Percentiles rank a stretch among this genome's conserved stretches.
Evolutionary conservation across 345 rosid genomes (phyloP).

Genomic region (Noccaea bulbosa): DNA sequence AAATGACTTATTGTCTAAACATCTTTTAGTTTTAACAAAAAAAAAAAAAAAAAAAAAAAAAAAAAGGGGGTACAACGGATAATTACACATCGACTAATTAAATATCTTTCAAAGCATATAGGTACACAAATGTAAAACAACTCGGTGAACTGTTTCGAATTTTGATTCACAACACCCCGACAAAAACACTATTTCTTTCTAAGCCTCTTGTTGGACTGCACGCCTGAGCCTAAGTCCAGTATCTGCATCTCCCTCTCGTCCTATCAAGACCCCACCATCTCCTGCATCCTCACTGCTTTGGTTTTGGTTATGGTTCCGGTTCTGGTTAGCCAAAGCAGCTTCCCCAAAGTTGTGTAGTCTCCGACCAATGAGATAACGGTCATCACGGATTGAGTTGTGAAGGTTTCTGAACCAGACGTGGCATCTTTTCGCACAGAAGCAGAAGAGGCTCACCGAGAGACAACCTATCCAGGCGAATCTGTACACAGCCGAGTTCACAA

Average conservation of each 20-base stretch:
- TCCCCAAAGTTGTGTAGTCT: constrained; percentile 93
- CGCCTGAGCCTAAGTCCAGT: constrained; percentile 66
- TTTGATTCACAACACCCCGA: constrained; percentile 11
- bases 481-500: constrained; percentile 93
- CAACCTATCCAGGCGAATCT: constrained; percentile 98
- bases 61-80: not conserved
- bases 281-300: constrained; percentile 41
- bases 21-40: constrained; percentile 7
- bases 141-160: constrained; percentile 1
- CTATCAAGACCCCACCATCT: constrained; percentile 46
- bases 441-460: constrained; percentile 69
- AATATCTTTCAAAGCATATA: constrained; percentile 22
- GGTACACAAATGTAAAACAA: constrained; percentile 28
- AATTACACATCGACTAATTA: constrained; percentile 38
- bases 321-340: constrained; percentile 41
- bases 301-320: constrained; percentile 40
- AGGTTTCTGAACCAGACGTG: constrained; percentile 98
- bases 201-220: constrained; percentile 47
- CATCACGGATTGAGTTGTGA: constrained; percentile 96
- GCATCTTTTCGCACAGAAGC: constrained; percentile 86
- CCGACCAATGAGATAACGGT: constrained; percentile 91
- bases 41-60: not conserved
- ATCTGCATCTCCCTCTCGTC: constrained; percentile 52
- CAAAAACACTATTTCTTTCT: constrained; percentile 20
- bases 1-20: not conserved